Base-by-base conservation (phyloP, 2,329 filamentous ascomycete genomes). In the Bisporella sp. region DNA sequence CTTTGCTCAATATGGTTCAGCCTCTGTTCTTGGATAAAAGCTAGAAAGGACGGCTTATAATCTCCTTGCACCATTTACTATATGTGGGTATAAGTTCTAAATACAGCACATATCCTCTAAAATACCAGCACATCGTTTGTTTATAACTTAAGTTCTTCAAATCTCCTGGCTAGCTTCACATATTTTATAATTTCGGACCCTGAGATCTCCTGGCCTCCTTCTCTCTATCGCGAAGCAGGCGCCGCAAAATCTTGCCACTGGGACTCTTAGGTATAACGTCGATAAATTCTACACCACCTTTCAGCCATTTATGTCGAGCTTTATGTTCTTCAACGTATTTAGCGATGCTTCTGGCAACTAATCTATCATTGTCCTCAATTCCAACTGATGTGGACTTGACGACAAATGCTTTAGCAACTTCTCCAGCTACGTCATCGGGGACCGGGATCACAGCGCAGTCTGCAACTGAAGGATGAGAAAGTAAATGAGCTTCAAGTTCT, bases 171-270 rank as follows among this genome's bases (percentile, higher is more conserved):
- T 3, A 21, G 21, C 21, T 21, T 21, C 21, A 2, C 21, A 21
- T 21, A 21, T 21, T 53, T 68, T 75, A 91, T 60, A 92, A 63
- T 73, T 82, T 91, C 8, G 82, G 73, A 0, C 84, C 84, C 54
- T 77, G 71, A 59, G 76, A 75, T 64, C 80, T 79, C 64, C 84
- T 77, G 52, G 73, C 74, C 64, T 84, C 82, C 71, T 75, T 86
- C 69, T 93, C 89, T 62, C 79, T 78, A 62, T 95, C 89, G 41
- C 87, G 75, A 59, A 95, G 68, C 46, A 87, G 59, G 21, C 21
- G 21, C 41, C 55, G 49, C 37, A 66, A 65, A 45, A 76, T 73
- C 61, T 77, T 77, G 7, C 74, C 74, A 43, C 70, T 72, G 0
- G 71, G 63, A 7, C 71, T 75, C 47, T 72, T 71, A 4, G 74